Conservation (phyloP, 192 early-diverging fungal species). For the Coemansia sp. region DNA sequence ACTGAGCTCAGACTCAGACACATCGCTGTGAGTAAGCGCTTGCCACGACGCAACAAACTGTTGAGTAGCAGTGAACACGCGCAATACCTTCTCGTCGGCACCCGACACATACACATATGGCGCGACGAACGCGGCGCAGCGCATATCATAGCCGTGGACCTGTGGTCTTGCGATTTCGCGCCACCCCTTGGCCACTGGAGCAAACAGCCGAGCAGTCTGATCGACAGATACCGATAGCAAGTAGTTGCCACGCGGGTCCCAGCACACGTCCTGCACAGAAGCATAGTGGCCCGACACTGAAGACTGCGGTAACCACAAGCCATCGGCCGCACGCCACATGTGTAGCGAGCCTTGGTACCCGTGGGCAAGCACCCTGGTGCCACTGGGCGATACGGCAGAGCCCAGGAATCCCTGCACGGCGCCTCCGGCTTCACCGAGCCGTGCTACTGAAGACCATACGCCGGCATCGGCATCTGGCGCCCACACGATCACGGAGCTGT, state of each 20-base stretch:
- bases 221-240: conserved; percentile 80
- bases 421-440: conserved; percentile 90
- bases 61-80: conserved; percentile 85
- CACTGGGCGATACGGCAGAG: conserved; percentile 68
- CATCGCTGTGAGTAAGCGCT: conserved; percentile 3
- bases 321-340: conserved; percentile 61
- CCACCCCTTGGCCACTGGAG: conserved; percentile 79
- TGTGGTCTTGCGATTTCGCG: conserved; percentile 94
- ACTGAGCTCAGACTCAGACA: neutral
- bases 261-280: conserved; percentile 76
- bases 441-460: conserved; percentile 81
- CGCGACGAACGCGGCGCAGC: conserved; percentile 78
- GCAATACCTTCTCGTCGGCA: conserved; percentile 93
- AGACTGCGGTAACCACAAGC: conserved; percentile 68
- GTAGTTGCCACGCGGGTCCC: conserved; percentile 76
- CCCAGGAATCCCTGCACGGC: conserved; percentile 81
- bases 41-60: conserved; percentile 72
- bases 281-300: conserved; percentile 82
- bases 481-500: conserved; percentile 94
- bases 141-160: conserved; percentile 94
- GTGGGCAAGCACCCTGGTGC: conserved; percentile 69
- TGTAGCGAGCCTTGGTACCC: conserved; percentile 85
- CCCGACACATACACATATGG: conserved; percentile 79
- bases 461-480: conserved; percentile 72
- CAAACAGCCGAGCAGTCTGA: conserved; percentile 85